phyloP scores from a whole-genome alignment of 257 asterid species.

The Solanum tarijense region DNA sequence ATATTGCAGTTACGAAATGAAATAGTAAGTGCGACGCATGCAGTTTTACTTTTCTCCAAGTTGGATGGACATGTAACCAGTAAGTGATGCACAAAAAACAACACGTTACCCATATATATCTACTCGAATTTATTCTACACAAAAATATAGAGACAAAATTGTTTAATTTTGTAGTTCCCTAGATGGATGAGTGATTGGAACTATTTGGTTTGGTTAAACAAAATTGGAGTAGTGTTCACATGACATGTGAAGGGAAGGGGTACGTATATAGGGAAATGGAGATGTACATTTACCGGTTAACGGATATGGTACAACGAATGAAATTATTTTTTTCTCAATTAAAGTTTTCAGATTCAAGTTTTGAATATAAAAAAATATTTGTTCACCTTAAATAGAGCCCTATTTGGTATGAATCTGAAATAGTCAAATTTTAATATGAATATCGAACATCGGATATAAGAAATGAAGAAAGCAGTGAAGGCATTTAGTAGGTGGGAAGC shows the following conservation, averaged over 20 bases:
- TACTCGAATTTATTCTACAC: not conserved
- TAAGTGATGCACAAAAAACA: not conserved
- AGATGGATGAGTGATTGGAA: not conserved
- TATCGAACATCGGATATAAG: rapidly evolving
- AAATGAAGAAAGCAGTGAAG: not conserved
- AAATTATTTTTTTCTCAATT: no score
- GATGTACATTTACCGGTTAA: no score
- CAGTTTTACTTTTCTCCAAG: not conserved
- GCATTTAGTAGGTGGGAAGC: conserved; percentile 5
- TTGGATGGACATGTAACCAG: not conserved
- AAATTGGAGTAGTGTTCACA: not conserved
- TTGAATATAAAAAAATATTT: no score
- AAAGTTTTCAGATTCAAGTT: rapidly evolving
- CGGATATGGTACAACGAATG: rapidly evolving
- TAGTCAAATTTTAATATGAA: no score
- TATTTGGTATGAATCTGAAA: rapidly evolving
- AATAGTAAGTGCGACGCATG: not conserved
- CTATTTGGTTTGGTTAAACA: not conserved
- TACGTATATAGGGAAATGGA: not conserved
- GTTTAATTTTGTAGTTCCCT: not conserved
- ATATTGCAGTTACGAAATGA: not conserved
- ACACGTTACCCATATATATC: not conserved
- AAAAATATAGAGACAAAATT: not conserved
- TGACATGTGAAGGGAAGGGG: not conserved
- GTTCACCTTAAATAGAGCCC: no score